A percentile compares a stretch with the other conserved stretches of the same genome.
Evolutionary conservation across 768 basidiomycete species (phyloP).

Genomic region (Rickenella mellea): DNA sequence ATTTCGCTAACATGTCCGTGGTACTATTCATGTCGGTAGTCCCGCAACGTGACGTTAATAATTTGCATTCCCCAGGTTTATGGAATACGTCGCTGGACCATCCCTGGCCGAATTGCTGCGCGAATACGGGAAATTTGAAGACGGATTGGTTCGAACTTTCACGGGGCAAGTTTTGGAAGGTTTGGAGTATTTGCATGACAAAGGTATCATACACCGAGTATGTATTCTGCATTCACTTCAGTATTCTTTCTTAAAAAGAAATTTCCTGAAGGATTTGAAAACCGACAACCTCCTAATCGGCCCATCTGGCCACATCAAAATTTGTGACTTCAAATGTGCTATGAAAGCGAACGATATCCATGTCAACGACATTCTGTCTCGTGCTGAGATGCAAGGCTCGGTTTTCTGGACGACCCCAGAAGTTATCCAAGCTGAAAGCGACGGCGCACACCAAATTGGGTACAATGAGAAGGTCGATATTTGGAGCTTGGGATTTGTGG

Average conservation of each 20-base stretch:
- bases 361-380: conserved; percentile 68
- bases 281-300: conserved; percentile 98
- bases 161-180: conserved; percentile 87
- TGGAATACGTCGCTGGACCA: conserved; percentile 98
- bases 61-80: conserved; percentile 51
- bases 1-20: conserved; percentile 85
- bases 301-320: conserved; percentile 86
- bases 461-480: conserved; percentile 98
- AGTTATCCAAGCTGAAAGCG: conserved; percentile 78
- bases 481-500: conserved; percentile 98
- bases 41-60: background rate
- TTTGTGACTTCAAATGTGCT: conserved; percentile 98
- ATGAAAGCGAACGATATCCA: conserved; percentile 86
- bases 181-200: conserved; percentile 85
- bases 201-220: conserved; percentile 88
- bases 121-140: conserved; percentile 88
- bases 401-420: conserved; percentile 99
- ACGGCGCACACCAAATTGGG: conserved; percentile 35
- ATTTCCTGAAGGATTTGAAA: conserved; percentile 69
- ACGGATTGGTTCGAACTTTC: conserved; percentile 87
- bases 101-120: conserved; percentile 85
- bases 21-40: background rate
- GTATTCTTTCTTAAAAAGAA: conserved; percentile 1
- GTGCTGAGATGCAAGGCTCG: conserved; percentile 93
- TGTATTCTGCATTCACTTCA: conserved; percentile 11